Evolutionary conservation across 1,139 yeast genomes (phyloP).

Genomic region (Yamadazyma jaroonii): DNA sequence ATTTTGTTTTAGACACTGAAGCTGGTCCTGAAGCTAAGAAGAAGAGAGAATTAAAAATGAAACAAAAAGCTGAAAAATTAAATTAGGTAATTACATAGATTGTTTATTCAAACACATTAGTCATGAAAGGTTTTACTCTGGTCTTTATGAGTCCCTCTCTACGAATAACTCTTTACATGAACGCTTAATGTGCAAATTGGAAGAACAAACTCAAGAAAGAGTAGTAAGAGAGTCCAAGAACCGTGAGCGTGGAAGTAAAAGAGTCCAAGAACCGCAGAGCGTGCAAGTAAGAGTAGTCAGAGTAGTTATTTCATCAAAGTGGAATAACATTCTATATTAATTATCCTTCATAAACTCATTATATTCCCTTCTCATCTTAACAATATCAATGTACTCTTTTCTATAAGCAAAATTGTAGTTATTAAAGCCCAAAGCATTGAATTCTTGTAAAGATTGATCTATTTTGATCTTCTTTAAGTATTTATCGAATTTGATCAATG

Average conservation of each 20-base stretch:
- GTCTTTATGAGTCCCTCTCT: no score
- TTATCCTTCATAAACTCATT: not conserved
- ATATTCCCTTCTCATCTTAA: conserved; percentile 18
- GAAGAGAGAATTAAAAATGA: conserved; percentile 35
- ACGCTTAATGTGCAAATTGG: no score
- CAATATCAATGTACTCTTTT: conserved; percentile 44
- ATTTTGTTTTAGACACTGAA: conserved; percentile 39
- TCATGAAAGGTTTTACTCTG: no score
- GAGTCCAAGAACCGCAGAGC: no score
- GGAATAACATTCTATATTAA: no score
- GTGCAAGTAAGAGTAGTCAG: no score
- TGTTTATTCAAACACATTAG: no score
- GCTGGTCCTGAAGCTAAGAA: conserved; percentile 44
- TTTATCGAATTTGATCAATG: conserved; percentile 17
- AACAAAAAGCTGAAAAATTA: conserved; percentile 28
- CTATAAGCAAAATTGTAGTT: conserved; percentile 43
- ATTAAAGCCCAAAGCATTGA: conserved; percentile 44
- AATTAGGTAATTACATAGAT: not conserved
- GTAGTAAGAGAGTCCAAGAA: no score
- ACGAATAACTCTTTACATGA: no score
- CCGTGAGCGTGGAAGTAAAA: no score
- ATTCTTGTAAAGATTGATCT: conserved; percentile 42
- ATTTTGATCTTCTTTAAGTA: conserved; percentile 47
- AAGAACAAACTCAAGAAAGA: no score
- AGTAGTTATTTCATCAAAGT: no score